These are phyloP conservation scores for Acarospora socialis DNA, from an alignment of 2,329 filamentous ascomycete species.

Conservation along the genomic window DNA sequence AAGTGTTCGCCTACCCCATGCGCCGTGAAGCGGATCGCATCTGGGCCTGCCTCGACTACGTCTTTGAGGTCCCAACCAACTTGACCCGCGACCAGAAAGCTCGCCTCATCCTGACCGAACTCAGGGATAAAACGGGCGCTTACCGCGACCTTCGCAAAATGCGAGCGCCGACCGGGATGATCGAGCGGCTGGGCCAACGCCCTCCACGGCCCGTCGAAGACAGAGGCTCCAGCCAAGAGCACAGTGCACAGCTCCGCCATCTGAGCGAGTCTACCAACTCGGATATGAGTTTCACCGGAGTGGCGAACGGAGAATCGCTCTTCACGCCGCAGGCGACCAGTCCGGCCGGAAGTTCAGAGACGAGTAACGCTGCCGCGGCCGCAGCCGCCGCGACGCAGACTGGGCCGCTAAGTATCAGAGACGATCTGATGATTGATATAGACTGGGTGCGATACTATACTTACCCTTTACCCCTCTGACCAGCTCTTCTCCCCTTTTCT, in stretches of 20 bases:
- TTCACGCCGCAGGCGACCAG: conserved; percentile 31
- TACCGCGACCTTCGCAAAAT: conserved; percentile 47
- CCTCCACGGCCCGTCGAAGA: conserved; percentile 8
- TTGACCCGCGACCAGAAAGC: conserved; percentile 43
- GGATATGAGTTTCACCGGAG: conserved; percentile 32
- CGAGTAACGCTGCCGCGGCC: conserved; percentile 21
- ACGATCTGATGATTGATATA: conserved; percentile 24
- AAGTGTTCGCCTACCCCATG: conserved; percentile 47
- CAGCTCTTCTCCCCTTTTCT: not conserved
- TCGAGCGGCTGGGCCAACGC: conserved; percentile 18
- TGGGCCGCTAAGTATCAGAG: too few relatives aligned
- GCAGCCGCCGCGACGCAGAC: too few relatives aligned
- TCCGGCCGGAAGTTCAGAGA: conserved; percentile 31
- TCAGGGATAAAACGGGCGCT: conserved; percentile 44
- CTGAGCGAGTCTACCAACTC: conserved; percentile 5
- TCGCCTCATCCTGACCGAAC: conserved; percentile 45
- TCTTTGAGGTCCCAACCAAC: conserved; percentile 47
- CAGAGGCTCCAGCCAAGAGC: conserved; percentile 1
- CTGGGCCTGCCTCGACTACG: conserved; percentile 58
- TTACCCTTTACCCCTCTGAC: too few relatives aligned
- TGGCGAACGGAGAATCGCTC: conserved; percentile 35
- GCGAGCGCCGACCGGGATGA: conserved; percentile 36
- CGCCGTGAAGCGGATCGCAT: conserved; percentile 49
- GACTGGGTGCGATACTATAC: too few relatives aligned
- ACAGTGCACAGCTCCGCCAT: conserved; percentile 1